phyloP scores from a whole-genome alignment of 139 green algal species.

The Chlorella sorokiniana region DNA sequence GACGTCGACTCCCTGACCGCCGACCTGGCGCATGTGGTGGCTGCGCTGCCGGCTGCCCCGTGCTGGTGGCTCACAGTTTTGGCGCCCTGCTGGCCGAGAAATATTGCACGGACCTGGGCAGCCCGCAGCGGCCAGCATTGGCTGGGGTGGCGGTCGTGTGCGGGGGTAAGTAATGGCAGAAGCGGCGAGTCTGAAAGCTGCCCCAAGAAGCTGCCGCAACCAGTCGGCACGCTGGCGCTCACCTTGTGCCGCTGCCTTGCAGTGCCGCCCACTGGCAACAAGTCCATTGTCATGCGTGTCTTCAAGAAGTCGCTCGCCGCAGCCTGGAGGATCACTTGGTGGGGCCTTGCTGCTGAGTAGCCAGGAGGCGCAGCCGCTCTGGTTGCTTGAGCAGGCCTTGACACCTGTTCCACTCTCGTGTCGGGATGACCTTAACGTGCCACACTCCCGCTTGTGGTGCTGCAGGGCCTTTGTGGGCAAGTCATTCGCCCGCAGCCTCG shows the following conservation, averaged over 20 bases:
- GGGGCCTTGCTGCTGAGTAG: background rate
- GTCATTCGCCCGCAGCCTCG: slow-evolving; percentile 54
- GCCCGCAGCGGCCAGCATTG: slow-evolving; percentile 25
- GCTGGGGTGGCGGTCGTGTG: slow-evolving; percentile 63
- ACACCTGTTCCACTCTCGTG: background rate
- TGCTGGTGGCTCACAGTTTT: slow-evolving; percentile 86
- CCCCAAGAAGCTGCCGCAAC: too few species aligned
- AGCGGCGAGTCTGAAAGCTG: too few species aligned
- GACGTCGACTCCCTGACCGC: slow-evolving; percentile 62
- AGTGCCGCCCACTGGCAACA: slow-evolving; percentile 79
- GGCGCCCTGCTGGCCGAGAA: slow-evolving; percentile 81
- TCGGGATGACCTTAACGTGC: too few species aligned
- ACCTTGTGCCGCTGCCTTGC: too few species aligned
- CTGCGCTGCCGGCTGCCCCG: slow-evolving; percentile 54
- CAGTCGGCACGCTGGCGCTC: too few species aligned
- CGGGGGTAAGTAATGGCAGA: too few species aligned
- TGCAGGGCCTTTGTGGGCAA: slow-evolving; percentile 72
- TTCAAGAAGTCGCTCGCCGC: slow-evolving; percentile 40
- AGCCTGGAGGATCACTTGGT: slow-evolving; percentile 75
- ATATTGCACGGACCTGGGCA: slow-evolving; percentile 38
- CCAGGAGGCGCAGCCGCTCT: too few species aligned
- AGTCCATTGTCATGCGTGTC: slow-evolving; percentile 43
- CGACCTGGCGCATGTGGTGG: slow-evolving; percentile 66
- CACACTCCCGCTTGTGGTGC: too few species aligned
- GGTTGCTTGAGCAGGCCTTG: background rate